Conservation (phyloP, 345 rosid species). For the Psidium guajava region DNA sequence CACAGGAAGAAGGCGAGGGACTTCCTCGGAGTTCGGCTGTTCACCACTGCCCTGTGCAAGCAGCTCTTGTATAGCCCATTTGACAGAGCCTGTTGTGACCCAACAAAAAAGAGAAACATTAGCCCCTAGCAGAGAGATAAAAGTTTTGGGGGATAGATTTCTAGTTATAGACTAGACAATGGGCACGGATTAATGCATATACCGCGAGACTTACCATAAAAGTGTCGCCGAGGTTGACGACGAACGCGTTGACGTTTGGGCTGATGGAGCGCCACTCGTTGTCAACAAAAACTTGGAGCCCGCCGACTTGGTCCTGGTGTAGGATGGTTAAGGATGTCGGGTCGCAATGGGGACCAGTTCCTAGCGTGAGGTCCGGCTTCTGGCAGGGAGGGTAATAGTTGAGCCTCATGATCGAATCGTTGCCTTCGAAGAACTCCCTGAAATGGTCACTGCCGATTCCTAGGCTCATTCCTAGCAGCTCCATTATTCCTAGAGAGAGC, state of each 20-base stretch:
- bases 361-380: constrained; percentile 84
- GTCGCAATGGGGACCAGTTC: constrained; percentile 99
- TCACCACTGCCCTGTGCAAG: constrained; percentile 91
- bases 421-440: constrained; percentile 61
- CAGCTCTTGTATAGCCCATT: constrained; percentile 87
- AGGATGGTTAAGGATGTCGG: constrained; percentile 97
- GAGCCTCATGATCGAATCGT: constrained; percentile 94
- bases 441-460: constrained; percentile 49
- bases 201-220: constrained; percentile 55
- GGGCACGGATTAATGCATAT: neutral
- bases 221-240: constrained; percentile 95
- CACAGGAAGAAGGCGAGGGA: constrained; percentile 93
- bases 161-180: neutral
- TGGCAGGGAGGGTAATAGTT: constrained; percentile 95
- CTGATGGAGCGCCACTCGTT: constrained; percentile 64
- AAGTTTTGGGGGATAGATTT: neutral
- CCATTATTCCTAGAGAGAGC: constrained; percentile 83
- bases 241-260: constrained; percentile 76
- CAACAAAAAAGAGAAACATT: neutral
- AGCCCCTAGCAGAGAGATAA: neutral
- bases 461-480: constrained; percentile 70
- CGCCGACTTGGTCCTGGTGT: constrained; percentile 90
- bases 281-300: constrained; percentile 91
- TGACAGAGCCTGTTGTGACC: constrained; percentile 54
- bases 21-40: constrained; percentile 66